phyloP scores from a whole-genome alignment of 2,329 filamentous ascomycete species.

The Blumeria hordei region DNA sequence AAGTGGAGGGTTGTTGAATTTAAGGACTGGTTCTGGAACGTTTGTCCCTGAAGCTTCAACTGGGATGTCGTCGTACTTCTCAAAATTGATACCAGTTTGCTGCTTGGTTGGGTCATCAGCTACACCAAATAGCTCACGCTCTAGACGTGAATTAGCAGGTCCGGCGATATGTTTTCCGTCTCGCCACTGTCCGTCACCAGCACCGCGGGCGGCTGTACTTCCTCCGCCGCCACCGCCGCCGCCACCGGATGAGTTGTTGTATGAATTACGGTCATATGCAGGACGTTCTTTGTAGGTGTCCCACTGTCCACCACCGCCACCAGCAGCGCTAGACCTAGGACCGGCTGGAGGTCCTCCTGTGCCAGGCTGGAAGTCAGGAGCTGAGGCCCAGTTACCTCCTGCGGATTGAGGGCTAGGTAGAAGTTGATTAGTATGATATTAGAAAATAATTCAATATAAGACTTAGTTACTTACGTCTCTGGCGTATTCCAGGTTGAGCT shows the following conservation, averaged over 20 bases:
- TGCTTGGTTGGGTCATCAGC: slow-evolving; percentile 85
- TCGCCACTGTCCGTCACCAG: slow-evolving; percentile 87
- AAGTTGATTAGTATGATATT: not conserved
- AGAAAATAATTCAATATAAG: not conserved
- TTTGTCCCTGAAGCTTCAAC: slow-evolving; percentile 89
- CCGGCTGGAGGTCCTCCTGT: slow-evolving; percentile 12
- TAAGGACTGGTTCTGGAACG: slow-evolving; percentile 73
- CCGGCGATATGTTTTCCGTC: slow-evolving; percentile 93
- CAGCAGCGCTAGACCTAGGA: slow-evolving; percentile 1
- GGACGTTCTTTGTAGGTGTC: slow-evolving; percentile 8
- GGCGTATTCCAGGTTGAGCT: slow-evolving; percentile 32
- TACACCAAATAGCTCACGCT: slow-evolving; percentile 86
- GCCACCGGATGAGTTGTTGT: slow-evolving; percentile 18
- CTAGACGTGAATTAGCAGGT: slow-evolving; percentile 63
- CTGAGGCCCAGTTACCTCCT: slow-evolving; percentile 14
- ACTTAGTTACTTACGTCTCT: slow-evolving; percentile 1
- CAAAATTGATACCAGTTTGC: slow-evolving; percentile 97
- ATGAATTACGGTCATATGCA: slow-evolving; percentile 31
- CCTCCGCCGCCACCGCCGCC: slow-evolving; percentile 19
- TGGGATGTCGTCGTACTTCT: slow-evolving; percentile 98
- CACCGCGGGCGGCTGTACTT: slow-evolving; percentile 37
- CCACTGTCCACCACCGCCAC: slow-evolving; percentile 16
- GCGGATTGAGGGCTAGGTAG: slow-evolving; percentile 5
- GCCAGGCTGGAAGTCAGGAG: slow-evolving; percentile 17
- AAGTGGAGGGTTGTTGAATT: slow-evolving; percentile 83